Evolutionary conservation across 73 alveolate genomes (phyloP).

Genomic region (Paramecium tetraurelia): DNA sequence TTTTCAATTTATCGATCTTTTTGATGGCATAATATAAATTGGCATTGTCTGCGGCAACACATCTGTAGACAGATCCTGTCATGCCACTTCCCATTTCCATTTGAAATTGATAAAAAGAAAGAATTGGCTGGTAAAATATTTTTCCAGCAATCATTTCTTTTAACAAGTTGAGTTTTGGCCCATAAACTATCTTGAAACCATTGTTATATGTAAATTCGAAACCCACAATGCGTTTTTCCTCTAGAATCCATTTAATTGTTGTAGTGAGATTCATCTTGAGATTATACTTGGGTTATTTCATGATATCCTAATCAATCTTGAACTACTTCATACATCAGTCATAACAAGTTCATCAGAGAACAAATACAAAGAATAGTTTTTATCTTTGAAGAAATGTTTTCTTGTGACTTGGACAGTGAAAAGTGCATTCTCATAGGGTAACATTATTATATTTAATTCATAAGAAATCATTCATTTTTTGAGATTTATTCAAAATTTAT

Average conservation of each 20-base stretch:
- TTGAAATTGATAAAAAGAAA: not conserved
- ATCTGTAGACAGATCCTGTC: constrained; percentile 29
- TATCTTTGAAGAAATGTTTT: constrained; percentile 43
- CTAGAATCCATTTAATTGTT: not conserved
- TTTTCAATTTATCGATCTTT: not conserved
- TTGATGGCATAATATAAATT: not conserved
- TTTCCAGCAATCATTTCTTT: constrained; percentile 48
- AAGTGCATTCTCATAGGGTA: constrained; percentile 7
- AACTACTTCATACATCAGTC: constrained; percentile 7
- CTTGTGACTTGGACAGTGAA: constrained; percentile 12
- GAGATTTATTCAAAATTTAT: not conserved
- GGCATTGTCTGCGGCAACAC: not conserved
- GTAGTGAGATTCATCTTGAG: constrained; percentile 31
- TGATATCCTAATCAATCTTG: not conserved
- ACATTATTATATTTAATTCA: not conserved
- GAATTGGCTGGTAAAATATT: constrained; percentile 19
- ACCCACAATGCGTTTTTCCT: not conserved
- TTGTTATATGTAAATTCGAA: not conserved
- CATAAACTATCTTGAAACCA: not conserved
- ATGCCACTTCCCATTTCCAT: constrained; percentile 40
- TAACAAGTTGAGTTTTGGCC: not conserved
- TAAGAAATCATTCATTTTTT: not conserved
- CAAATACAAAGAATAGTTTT: not conserved
- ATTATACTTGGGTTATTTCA: not conserved
- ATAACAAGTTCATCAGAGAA: constrained; percentile 13